phyloP scores from a whole-genome alignment of 208 protist species.

The Trypanosoma melophagium region DNA sequence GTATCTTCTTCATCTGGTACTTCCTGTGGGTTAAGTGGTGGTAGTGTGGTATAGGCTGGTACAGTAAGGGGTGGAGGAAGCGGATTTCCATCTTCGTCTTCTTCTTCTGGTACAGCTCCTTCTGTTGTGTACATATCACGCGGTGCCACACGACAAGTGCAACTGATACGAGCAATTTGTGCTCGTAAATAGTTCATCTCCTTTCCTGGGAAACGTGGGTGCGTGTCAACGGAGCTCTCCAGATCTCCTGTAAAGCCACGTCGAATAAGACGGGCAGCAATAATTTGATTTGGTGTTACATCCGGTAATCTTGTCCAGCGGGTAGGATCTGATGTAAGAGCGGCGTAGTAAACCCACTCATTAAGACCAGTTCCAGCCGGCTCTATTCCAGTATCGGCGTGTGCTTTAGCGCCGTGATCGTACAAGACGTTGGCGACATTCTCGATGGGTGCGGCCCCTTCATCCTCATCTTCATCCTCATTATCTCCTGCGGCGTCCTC shows the following conservation, averaged over 20 bases:
- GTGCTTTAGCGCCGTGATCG: constrained; percentile 32
- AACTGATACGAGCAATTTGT: constrained; percentile 94
- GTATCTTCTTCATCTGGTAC: constrained; percentile 79
- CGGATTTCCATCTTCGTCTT: constrained; percentile 77
- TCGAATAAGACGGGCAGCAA: constrained; percentile 73
- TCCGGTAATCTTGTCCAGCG: constrained; percentile 88
- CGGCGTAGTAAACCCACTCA: constrained; percentile 89
- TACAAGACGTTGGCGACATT: constrained; percentile 74
- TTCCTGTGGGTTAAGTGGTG: constrained; percentile 81
- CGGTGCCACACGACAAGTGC: constrained; percentile 85
- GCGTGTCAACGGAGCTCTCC: constrained; percentile 71
- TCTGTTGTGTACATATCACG: constrained; percentile 80
- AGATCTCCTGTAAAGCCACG: constrained; percentile 93
- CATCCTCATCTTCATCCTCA: constrained; percentile 58
- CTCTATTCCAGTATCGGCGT: constrained; percentile 46
- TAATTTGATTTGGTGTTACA: constrained; percentile 90
- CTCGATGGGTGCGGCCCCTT: constrained; percentile 63
- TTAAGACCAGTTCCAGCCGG: constrained; percentile 83
- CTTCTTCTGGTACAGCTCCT: constrained; percentile 78
- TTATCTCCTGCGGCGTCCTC: constrained; percentile 27
- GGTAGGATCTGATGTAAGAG: constrained; percentile 67
- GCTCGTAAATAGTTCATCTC: constrained; percentile 94
- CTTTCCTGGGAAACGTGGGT: constrained; percentile 91
- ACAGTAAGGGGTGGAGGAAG: constrained; percentile 59
- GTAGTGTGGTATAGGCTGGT: constrained; percentile 75